A percentile compares a stretch with the other conserved stretches of the same genome.
Conservation (phyloP, 176 grass and related monocot genomes). For the Aegilops longissima region DNA sequence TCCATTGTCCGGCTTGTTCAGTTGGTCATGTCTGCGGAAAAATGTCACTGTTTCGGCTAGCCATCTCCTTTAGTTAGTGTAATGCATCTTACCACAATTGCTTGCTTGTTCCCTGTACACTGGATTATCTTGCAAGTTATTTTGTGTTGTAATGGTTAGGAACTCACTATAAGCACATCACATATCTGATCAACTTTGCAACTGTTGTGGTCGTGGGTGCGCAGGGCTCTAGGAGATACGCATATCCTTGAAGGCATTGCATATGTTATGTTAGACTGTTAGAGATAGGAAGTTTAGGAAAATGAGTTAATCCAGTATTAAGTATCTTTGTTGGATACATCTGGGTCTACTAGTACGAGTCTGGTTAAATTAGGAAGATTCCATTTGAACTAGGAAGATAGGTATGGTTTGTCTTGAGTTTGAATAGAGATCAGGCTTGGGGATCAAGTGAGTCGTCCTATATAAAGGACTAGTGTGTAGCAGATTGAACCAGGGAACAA, state of each 20-base stretch:
- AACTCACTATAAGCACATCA: not conserved
- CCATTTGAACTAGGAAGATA: not conserved
- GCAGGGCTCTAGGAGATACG: not conserved
- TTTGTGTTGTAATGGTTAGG: not conserved
- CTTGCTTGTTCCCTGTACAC: not conserved
- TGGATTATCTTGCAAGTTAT: not conserved
- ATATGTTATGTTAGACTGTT: not conserved
- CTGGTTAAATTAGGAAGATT: not conserved
- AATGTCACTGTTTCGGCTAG: not conserved
- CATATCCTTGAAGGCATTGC: not conserved
- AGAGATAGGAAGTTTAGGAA: not conserved
- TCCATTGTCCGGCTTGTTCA: not conserved
- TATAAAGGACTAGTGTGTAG: not conserved
- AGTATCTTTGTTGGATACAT: not conserved
- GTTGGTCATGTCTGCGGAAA: not conserved
- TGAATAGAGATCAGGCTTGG: not conserved
- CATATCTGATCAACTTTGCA: conserved; percentile 5
- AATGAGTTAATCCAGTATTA: not conserved
- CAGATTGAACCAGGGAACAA: not conserved
- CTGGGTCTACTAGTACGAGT: not conserved
- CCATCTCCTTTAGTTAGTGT: not conserved
- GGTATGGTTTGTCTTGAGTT: not conserved
- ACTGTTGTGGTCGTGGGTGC: not conserved
- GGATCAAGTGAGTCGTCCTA: not conserved
- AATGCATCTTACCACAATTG: not conserved